A percentile compares a stretch with the other conserved stretches of the same genome.
phyloP scores from a whole-genome alignment of 306 rosid genomes.

The Echinosophora koreensis region DNA sequence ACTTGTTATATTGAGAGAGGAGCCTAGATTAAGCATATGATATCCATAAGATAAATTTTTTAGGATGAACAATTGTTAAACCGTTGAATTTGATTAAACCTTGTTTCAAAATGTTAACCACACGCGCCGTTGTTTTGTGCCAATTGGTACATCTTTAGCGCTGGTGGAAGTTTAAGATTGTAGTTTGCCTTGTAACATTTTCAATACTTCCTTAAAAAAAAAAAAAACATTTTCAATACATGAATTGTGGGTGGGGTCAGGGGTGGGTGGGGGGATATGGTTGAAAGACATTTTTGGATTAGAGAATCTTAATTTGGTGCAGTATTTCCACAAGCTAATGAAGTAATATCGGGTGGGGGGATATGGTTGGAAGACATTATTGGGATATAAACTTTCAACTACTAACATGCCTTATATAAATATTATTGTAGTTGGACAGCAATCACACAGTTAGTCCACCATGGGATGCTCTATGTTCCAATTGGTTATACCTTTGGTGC shows the following conservation, averaged over 20 bases:
- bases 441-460: constrained; percentile 80
- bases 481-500: constrained; percentile 81
- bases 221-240: not conserved
- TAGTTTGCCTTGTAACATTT: not conserved
- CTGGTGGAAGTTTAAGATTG: not conserved
- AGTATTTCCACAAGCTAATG: constrained; percentile 6
- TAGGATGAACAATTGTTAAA: not conserved
- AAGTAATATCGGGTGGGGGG: constrained; percentile 24
- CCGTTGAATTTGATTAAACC: not conserved
- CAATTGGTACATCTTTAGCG: not conserved
- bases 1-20: not conserved
- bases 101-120: constrained; percentile 19
- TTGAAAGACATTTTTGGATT: not conserved
- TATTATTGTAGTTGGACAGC: constrained; percentile 81
- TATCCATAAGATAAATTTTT: not conserved
- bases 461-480: constrained; percentile 87
- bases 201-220: too few species aligned
- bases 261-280: not conserved
- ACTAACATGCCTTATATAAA: constrained; percentile 1
- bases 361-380: too few species aligned
- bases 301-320: not conserved
- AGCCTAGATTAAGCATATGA: not conserved
- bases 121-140: not conserved
- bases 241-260: constrained; percentile 6
- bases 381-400: constrained; percentile 34